Percentiles rank a stretch among this genome's conserved stretches.
Evolutionary conservation across 2,329 filamentous ascomycete genomes (phyloP).

Genomic region (Macrophomina pseudophaseolina): DNA sequence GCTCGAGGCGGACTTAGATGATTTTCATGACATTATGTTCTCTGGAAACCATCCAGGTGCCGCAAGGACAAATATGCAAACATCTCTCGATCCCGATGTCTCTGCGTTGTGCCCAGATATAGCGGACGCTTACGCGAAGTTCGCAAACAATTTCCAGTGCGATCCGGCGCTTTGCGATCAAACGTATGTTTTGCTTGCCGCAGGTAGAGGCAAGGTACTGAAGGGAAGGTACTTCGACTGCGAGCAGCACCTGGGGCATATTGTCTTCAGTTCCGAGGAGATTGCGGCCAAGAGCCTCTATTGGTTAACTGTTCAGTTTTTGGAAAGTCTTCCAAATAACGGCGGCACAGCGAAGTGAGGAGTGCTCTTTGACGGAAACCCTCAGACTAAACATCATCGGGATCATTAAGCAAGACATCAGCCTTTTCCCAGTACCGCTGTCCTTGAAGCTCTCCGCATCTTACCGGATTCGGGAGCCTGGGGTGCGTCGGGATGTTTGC

Average conservation of each 20-base stretch:
- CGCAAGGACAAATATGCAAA: background rate
- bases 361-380: background rate
- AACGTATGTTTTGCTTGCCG: constrained; percentile 38
- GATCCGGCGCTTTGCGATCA: constrained; percentile 37
- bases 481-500: background rate
- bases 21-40: background rate
- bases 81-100: background rate
- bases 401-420: too few species aligned
- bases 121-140: background rate
- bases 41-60: background rate
- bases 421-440: too few species aligned
- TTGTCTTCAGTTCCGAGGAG: background rate
- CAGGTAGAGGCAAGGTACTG: constrained; percentile 37
- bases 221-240: constrained; percentile 35
- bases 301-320: background rate
- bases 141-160: background rate
- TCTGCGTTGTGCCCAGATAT: background rate
- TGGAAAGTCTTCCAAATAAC: background rate
- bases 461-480: background rate
- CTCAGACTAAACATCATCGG: too few species aligned
- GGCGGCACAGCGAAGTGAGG: background rate
- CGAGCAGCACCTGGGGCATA: background rate
- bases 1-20: background rate
- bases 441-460: too few species aligned
- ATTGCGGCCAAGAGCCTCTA: background rate